Base-by-base conservation (phyloP, 2,329 filamentous ascomycete species). In the Paraconiothyrium sp. region DNA sequence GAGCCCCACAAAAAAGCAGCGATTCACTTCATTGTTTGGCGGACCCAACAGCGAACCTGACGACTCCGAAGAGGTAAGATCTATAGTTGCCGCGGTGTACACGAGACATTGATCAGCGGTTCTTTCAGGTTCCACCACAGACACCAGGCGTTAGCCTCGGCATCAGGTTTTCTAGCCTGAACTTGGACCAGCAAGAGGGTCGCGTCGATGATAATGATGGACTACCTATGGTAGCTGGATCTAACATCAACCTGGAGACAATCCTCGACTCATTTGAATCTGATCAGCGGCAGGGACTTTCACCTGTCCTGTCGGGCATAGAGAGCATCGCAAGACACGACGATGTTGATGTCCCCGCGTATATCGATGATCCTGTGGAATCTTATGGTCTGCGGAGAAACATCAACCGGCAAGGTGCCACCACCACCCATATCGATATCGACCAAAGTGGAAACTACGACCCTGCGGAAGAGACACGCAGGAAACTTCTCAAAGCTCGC, bases 381-480 rank as follows among this genome's bases (percentile, higher is more conserved):
- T 44, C 55, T 11, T 62, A 58, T 16, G 60, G 55, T 4, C 50
- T 62, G 11, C 50, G 60, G 16, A 54, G 24, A 37, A 58, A 58
- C 22, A 58, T 62, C 24, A 43, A 62, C 39, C 37, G 60, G 20
- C 47, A 50, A 50, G 32, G 30, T 20, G 43, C 22, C 14, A n/a
- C 35, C 27, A 54, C 16, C 35, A 55, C 56, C 1, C 51, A 49
- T 20, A 34, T 62, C 4, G 60, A 62, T 24, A 22, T 35, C 10
- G 60, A 62, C 27, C 32, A 58, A 27, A 62, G 55, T 27, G 60
- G 60, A 3, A 50, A 62, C 27, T 62, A 50, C 27, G 60, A 62
- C 24, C 60, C 60, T 11, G 24, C 32, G 4, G 55, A 49, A 34
- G 60, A 62, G 13, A 35, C 49, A 5, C 41, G 44, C 16, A 32